These are phyloP conservation scores for Coffea eugenioides DNA, from an alignment of 257 asterid genomes.

Conservation along the genomic window DNA sequence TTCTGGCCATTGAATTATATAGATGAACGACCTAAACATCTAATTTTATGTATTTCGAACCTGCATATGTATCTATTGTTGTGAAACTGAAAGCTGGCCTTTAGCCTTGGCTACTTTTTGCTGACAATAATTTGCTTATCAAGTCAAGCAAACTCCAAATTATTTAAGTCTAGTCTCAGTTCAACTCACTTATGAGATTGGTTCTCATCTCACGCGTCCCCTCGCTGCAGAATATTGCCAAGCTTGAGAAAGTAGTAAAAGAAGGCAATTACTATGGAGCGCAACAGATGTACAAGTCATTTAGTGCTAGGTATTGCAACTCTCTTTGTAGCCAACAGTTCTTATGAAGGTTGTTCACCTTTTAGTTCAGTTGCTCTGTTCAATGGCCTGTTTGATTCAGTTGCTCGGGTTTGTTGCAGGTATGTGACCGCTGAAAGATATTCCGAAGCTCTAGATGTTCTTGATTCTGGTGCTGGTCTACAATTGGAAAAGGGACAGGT, in stretches of 20 bases:
- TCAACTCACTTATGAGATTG: neutral
- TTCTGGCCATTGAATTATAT: neutral
- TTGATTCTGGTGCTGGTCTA: constrained; percentile 86
- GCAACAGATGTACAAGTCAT: constrained; percentile 93
- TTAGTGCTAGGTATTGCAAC: constrained; percentile 68
- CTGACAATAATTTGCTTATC: too few relatives aligned
- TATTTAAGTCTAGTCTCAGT: neutral
- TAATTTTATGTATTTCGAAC: too few relatives aligned
- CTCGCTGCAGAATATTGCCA: constrained; percentile 61
- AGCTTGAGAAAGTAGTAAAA: constrained; percentile 67
- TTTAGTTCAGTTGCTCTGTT: neutral
- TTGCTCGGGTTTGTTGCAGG: constrained; percentile 38
- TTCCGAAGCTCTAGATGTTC: constrained; percentile 78
- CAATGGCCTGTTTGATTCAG: constrained; percentile 4
- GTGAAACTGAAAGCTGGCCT: too few relatives aligned
- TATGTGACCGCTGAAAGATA: constrained; percentile 60
- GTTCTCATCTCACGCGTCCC: neutral
- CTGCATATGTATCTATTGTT: too few relatives aligned
- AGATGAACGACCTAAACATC: neutral
- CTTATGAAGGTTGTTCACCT: neutral
- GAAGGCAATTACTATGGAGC: constrained; percentile 96
- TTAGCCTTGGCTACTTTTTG: too few relatives aligned
- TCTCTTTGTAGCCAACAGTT: neutral
- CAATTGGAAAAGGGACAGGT: constrained; percentile 90
- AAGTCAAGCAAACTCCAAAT: too few relatives aligned